Evolutionary conservation across 1,284 basidiomycete genomes (phyloP).

Genomic region (Exobasidium cylindrosporum): DNA sequence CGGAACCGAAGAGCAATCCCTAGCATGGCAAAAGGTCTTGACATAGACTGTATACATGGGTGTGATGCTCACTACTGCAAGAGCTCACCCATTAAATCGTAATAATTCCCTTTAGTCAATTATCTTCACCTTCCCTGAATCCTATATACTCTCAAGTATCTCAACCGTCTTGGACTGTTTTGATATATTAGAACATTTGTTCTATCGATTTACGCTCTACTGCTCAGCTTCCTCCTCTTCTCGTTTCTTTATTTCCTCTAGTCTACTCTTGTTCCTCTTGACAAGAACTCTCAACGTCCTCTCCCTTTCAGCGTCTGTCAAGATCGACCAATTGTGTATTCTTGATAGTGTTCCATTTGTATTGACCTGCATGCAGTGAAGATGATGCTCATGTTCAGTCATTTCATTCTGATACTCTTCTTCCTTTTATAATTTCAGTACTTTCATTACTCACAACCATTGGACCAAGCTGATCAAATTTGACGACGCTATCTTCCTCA

Average conservation of each 20-base stretch:
- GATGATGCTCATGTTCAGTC: too few relatives aligned
- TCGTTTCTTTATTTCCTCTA: slow-evolving; percentile 18
- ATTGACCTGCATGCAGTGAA: slow-evolving; percentile 24
- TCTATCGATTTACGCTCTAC: background rate
- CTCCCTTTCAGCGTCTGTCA: slow-evolving; percentile 37
- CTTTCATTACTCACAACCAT: slow-evolving; percentile 26
- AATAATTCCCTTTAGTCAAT: too few relatives aligned
- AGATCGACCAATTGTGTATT: slow-evolving; percentile 36
- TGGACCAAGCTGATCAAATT: slow-evolving; percentile 42
- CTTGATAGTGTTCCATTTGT: slow-evolving; percentile 45
- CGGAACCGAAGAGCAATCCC: too few relatives aligned
- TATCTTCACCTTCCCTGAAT: too few relatives aligned
- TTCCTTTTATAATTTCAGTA: background rate
- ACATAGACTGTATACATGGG: too few relatives aligned
- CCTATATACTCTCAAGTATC: too few relatives aligned
- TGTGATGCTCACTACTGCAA: too few relatives aligned
- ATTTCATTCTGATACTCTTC: background rate
- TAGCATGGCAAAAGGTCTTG: too few relatives aligned
- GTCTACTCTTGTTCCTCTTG: slow-evolving; percentile 41
- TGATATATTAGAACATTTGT: slow-evolving; percentile 2
- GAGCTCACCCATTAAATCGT: too few relatives aligned
- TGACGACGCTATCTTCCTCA: slow-evolving; percentile 28
- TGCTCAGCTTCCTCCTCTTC: background rate
- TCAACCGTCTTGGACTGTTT: background rate
- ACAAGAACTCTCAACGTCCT: slow-evolving; percentile 35